Conservation (phyloP, 352 stramenopile genomes). For the Pythium apleroticum region DNA sequence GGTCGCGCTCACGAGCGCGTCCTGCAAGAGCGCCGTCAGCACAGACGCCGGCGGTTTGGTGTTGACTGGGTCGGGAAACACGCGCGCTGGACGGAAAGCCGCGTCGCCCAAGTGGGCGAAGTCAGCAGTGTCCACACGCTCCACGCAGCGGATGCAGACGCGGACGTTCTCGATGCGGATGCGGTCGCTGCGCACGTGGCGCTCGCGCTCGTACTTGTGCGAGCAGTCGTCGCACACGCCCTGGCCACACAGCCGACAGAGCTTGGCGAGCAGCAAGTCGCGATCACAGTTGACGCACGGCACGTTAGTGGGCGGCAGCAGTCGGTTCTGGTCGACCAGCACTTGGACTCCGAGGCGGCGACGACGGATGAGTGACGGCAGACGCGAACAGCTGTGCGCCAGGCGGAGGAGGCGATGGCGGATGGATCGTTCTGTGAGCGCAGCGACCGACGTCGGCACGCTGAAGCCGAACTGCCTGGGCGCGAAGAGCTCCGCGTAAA, state of each 20-base stretch:
- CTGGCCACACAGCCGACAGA: conserved; percentile 65
- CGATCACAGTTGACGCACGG: conserved; percentile 61
- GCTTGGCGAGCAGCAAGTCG: conserved; percentile 43
- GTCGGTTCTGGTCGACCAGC: conserved; percentile 40
- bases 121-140: conserved; percentile 51
- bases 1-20: conserved; percentile 35
- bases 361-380: conserved; percentile 52
- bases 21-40: conserved; percentile 42
- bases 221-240: conserved; percentile 56
- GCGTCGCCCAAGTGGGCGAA: conserved; percentile 41
- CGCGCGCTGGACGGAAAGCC: conserved; percentile 27
- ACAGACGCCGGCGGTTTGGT: conserved; percentile 26
- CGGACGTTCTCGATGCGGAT: conserved; percentile 33
- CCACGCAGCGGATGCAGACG: conserved; percentile 56
- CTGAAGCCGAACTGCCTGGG: conserved; percentile 23
- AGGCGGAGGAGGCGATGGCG: conserved; percentile 21
- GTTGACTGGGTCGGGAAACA: conserved; percentile 11
- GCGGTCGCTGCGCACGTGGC: conserved; percentile 9
- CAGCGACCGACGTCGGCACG: conserved; percentile 3
- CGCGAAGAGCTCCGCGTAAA: conserved; percentile 31
- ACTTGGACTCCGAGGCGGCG: conserved; percentile 57
- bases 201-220: conserved; percentile 33
- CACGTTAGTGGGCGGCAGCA: conserved; percentile 48
- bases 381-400: conserved; percentile 22
- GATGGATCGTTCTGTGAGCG: conserved; percentile 14